Evolutionary conservation across 2,329 filamentous ascomycete genomes (phyloP).

Genomic region (Hymenoscyphus occultus): DNA sequence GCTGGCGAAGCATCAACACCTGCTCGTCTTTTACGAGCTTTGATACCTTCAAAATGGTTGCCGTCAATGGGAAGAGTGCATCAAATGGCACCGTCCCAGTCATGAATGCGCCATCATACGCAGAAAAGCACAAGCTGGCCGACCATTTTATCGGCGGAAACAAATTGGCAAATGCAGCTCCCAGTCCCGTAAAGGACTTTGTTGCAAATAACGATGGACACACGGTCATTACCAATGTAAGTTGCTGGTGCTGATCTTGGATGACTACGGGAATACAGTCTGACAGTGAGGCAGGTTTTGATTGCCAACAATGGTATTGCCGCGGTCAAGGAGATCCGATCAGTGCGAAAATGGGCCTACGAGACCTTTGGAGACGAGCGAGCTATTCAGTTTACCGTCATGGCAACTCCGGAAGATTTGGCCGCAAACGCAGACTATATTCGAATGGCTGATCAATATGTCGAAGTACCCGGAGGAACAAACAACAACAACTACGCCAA

Average conservation of each 20-base stretch:
- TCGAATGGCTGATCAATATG: slow-evolving; percentile 98
- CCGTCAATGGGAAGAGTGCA: slow-evolving; percentile 38
- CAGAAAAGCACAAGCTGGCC: slow-evolving; percentile 77
- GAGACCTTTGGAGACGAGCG: slow-evolving; percentile 98
- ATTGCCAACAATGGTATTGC: slow-evolving; percentile 99
- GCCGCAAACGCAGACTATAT: slow-evolving; percentile 99
- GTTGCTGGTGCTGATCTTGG: slow-evolving; percentile 35
- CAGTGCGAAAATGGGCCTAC: slow-evolving; percentile 99
- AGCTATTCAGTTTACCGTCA: slow-evolving; percentile 98
- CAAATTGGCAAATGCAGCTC: slow-evolving; percentile 73
- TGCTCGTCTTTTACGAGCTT: slow-evolving; percentile 33
- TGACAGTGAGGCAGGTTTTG: slow-evolving; percentile 62
- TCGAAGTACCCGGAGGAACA: slow-evolving; percentile 96
- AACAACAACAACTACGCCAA: slow-evolving; percentile 99
- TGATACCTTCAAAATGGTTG: slow-evolving; percentile 44
- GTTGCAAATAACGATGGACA: slow-evolving; percentile 86
- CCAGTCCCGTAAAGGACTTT: slow-evolving; percentile 94
- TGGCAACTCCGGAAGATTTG: slow-evolving; percentile 98
- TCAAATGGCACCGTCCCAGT: slow-evolving; percentile 46
- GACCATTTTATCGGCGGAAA: slow-evolving; percentile 98
- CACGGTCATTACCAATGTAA: slow-evolving; percentile 96
- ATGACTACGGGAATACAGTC: background rate
- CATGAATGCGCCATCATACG: slow-evolving; percentile 61
- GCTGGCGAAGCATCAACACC: slow-evolving; percentile 27
- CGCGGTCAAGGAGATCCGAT: slow-evolving; percentile 98